Evolutionary conservation across 202 grass and related monocot species (phyloP), one percentile per base, ranked within the genome.

Genomic region (Schoenoplectus triqueter): DNA sequence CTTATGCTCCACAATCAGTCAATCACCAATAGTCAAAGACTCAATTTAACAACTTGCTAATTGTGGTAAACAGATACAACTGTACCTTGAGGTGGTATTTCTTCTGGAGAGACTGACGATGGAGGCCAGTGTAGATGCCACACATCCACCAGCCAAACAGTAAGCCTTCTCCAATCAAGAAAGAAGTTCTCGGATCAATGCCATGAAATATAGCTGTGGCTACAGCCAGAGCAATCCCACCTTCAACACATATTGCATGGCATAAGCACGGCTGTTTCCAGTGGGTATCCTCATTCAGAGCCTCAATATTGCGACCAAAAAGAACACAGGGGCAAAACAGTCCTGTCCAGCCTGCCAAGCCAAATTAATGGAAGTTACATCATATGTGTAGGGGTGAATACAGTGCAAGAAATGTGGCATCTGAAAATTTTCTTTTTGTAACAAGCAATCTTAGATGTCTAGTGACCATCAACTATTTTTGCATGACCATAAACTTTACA

Each of bases 11-110:
- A 76, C 57, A 61, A 57, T 44, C 31, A 78, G 5, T 62, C 59
- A 19, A 62, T 55, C 5, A 10, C 22, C 15, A 78, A 7, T 78
- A 39, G 42, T 78, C 52, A 9, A 78, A 78, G 55, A 10, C 55
- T 78, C 75, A 61, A 42, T 44, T 60, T 60, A 42, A 78, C 39
- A 78, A 41, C 52, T 77, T 40, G 11, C 15, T 57, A 73, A 51
- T 77, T 57, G 2, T 56, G 20, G 11, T 15, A 57, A 57, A 72
- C 66, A 80, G 44, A 74, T 20, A 46, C 49, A 71, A 71, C 22
- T 87, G 13, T 59, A 97, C 94, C 91, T 89, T 87, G 48, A 93
- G 86, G 87, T 97, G 91, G 83, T 97, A 97, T 85, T 90, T 90
- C 80, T 73, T 86, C 84, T 93, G 91, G 11, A 97, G 86, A 66